Conservation (phyloP, 176 grass and related monocot species). For the Avena sativa region DNA sequence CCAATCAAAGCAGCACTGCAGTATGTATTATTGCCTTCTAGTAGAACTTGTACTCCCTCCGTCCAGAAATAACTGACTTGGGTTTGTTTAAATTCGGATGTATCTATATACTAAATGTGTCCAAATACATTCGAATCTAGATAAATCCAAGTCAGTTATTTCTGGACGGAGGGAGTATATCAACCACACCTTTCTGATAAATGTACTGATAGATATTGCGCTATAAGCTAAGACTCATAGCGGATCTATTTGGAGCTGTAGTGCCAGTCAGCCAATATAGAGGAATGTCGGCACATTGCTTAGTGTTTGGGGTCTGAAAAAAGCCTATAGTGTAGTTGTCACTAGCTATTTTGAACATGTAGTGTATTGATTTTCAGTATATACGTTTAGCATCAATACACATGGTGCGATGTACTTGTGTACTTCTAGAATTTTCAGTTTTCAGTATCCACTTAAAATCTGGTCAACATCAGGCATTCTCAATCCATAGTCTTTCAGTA, state of each 20-base stretch:
- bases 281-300: background rate
- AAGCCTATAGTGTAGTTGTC: background rate
- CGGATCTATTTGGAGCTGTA: background rate
- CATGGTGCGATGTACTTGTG: background rate
- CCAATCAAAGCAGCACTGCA: background rate
- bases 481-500: conserved; percentile 5
- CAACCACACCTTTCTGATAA: background rate
- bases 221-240: background rate
- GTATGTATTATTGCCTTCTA: background rate
- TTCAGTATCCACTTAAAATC: conserved; percentile 27
- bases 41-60: background rate
- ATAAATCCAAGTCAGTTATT: too few species aligned
- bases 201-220: background rate
- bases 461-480: conserved; percentile 2
- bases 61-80: too few species aligned
- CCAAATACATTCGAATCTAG: too few species aligned
- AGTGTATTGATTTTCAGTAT: background rate
- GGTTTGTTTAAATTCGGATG: too few species aligned
- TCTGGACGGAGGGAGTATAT: background rate
- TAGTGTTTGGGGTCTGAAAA: background rate
- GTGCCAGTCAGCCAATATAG: background rate
- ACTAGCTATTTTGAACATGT: background rate
- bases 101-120: too few species aligned
- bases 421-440: background rate
- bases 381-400: background rate